Evolutionary conservation across 176 grass and related monocot species (phyloP), one percentile per base, ranked within the genome.

Genomic region (Paspalum vaginatum): DNA sequence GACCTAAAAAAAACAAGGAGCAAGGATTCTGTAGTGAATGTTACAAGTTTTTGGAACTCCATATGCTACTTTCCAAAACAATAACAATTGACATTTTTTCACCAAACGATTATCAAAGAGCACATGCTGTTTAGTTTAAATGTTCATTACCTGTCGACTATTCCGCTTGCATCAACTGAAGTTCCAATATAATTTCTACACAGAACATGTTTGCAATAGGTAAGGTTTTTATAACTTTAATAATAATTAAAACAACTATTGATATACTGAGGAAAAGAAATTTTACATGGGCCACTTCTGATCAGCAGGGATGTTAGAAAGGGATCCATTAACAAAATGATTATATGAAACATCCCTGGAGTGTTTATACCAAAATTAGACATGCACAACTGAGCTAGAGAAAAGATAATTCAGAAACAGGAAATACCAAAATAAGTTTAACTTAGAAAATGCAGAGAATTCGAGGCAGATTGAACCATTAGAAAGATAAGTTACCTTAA

Each of bases 291-390:
- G 20, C 71, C 0, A 16, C 51, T 68, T 75, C 43, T 7, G 43
- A 73, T 10, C 42, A 83, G 26, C 0, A 50, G 15, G 42, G 11
- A n/a, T 72, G 11, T 25, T 27, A 77, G 60, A 69, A 83, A 79
- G 84, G 62, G 1, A 17, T 80, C 70, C 83, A 17, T 0, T 44
- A 77, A 79, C 2, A 6, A 62, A 51, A 61, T 16, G 57, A 53
- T 92, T 92, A 79, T 86, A 81, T 8, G 87, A 89, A 70, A 92
- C 46, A 77, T 92, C 90, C 87, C 90, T 92, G 84, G 15, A 84
- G 68, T 58, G 2, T 67, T 81, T 70, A 79, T 12, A 68, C 50
- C 7, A 84, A 73, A 65, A 46, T 43, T 57, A 74, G 40, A 79
- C 16, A 74, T 16, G 20, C 46, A 8, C 22, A 42, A 72, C 40